A percentile compares a stretch with the other conserved stretches of the same genome.
Evolutionary conservation across 495 filamentous ascomycete genomes (phyloP).

Genomic region (Neurospora sp.): DNA sequence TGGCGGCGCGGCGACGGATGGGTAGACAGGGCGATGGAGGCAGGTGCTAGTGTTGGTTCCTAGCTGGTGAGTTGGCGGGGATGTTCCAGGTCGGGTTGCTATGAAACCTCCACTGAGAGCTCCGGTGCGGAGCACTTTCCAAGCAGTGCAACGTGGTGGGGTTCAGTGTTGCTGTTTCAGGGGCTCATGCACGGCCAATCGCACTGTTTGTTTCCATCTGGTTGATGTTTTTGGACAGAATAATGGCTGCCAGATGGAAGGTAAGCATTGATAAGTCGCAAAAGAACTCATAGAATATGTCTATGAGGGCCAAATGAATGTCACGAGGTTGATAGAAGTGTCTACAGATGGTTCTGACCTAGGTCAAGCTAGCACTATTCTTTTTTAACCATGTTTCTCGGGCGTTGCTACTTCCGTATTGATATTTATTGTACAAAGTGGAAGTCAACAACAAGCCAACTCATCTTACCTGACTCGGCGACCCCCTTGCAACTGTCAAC

Average conservation of each 20-base stretch:
- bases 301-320: no score
- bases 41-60: not conserved
- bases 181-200: slow-evolving; percentile 3
- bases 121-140: not conserved
- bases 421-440: not conserved
- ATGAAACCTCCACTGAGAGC: not conserved
- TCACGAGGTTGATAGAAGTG: no score
- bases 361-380: no score
- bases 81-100: not conserved
- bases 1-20: not conserved
- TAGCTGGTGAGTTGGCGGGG: slow-evolving; percentile 2
- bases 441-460: not conserved
- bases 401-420: no score
- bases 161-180: slow-evolving; percentile 3
- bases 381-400: no score
- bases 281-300: no score
- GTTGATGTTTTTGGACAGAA: not conserved
- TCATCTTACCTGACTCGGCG: not conserved
- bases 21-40: not conserved
- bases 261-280: not conserved
- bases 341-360: no score
- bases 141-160: slow-evolving; percentile 5
- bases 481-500: not conserved
- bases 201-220: not conserved
- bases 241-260: no score